These are phyloP conservation scores for Dichotomocladium elegans DNA, from an alignment of 371 early-diverging fungal genomes.

Conservation along the genomic window DNA sequence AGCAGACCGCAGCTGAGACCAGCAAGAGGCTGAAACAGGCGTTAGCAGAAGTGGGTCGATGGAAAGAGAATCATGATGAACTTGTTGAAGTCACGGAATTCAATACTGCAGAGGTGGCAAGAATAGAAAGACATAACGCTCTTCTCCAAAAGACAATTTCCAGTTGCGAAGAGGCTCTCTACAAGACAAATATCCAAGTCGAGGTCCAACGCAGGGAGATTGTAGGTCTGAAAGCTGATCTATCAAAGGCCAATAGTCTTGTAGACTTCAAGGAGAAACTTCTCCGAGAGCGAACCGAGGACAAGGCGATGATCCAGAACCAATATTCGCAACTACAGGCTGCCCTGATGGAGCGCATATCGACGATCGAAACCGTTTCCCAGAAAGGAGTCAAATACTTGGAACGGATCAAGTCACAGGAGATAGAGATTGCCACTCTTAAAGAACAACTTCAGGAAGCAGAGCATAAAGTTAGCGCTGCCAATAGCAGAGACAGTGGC, in stretches of 20 bases:
- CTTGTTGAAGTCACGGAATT: not conserved
- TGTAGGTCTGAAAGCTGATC: too few species aligned
- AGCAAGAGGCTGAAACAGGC: not conserved
- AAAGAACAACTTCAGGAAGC: not conserved
- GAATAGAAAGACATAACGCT: not conserved
- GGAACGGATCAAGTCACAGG: not conserved
- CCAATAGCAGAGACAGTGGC: not conserved
- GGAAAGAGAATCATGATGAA: not conserved
- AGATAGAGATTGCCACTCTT: not conserved
- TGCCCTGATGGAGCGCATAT: not conserved
- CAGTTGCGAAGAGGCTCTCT: too few species aligned
- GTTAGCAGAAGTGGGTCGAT: not conserved
- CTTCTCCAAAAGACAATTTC: not conserved
- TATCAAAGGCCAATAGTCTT: too few species aligned
- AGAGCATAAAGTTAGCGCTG: not conserved
- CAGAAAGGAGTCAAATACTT: too few species aligned
- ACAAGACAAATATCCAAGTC: too few species aligned
- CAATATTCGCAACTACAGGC: too few species aligned
- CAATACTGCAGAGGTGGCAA: not conserved
- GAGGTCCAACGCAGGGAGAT: too few species aligned
- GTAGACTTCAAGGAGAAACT: too few species aligned
- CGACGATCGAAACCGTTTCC: not conserved
- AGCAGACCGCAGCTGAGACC: not conserved
- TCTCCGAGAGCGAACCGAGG: too few species aligned
- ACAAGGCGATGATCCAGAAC: too few species aligned